phyloP scores from a whole-genome alignment of 2,329 filamentous ascomycete species.

The Cercospora citrullina region DNA sequence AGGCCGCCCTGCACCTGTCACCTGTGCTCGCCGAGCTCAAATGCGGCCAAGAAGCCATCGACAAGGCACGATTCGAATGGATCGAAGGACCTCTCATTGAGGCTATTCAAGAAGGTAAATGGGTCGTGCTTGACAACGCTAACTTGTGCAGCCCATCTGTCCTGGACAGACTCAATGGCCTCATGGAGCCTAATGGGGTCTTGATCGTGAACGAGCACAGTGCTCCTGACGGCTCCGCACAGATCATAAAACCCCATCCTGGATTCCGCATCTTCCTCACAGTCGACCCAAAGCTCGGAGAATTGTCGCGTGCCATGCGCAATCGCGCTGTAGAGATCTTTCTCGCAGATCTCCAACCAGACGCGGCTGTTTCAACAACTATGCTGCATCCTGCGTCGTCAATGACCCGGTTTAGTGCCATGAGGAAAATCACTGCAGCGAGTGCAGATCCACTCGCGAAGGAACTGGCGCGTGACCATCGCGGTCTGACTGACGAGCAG shows the following conservation, averaged over 20 bases:
- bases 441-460: neutral
- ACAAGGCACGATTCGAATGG: conserved; percentile 89
- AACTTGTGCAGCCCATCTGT: conserved; percentile 96
- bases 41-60: conserved; percentile 47
- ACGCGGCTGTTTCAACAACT: conserved; percentile 17
- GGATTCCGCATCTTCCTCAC: conserved; percentile 93
- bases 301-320: conserved; percentile 93
- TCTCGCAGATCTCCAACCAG: conserved; percentile 44
- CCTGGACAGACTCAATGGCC: conserved; percentile 87
- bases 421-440: conserved; percentile 4
- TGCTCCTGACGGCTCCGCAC: conserved; percentile 74
- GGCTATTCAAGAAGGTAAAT: conserved; percentile 80
- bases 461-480: conserved; percentile 26
- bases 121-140: conserved; percentile 94
- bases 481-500: conserved; percentile 26
- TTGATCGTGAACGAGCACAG: conserved; percentile 93
- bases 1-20: conserved; percentile 5
- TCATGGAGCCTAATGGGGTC: conserved; percentile 85
- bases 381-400: conserved; percentile 33
- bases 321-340: conserved; percentile 92
- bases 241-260: conserved; percentile 76
- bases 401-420: conserved; percentile 31
- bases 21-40: conserved; percentile 19
- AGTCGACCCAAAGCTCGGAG: conserved; percentile 86
- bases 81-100: conserved; percentile 89